Conservation (phyloP, 148 eudicot genomes). For the Salicornia ramosissima region DNA sequence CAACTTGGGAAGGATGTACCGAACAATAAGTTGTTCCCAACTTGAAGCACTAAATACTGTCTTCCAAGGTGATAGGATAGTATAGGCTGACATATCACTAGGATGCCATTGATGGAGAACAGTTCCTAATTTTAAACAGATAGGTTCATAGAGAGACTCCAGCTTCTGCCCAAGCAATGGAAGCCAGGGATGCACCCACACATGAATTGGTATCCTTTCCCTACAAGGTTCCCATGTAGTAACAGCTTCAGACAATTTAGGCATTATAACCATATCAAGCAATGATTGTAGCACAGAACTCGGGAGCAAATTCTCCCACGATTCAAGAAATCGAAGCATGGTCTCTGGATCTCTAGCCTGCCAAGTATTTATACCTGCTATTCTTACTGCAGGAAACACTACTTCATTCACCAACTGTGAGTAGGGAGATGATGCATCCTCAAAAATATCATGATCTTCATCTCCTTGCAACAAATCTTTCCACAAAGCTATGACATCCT, state of each 20-base stretch:
- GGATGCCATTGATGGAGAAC: slow-evolving; percentile 92
- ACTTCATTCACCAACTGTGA: slow-evolving; percentile 74
- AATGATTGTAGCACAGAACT: slow-evolving; percentile 51
- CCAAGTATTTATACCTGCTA: slow-evolving; percentile 82
- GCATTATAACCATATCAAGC: slow-evolving; percentile 66
- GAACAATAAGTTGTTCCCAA: slow-evolving; percentile 81
- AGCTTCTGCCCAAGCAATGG: slow-evolving; percentile 71
- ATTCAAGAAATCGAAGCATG: slow-evolving; percentile 67
- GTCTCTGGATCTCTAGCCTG: slow-evolving; percentile 93
- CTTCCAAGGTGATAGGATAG: slow-evolving; percentile 75
- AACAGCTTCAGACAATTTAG: slow-evolving; percentile 72
- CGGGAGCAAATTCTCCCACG: slow-evolving; percentile 79
- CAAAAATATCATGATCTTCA: slow-evolving; percentile 43
- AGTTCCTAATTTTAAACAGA: slow-evolving; percentile 54
- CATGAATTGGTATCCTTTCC: slow-evolving; percentile 86
- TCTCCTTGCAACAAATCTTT: slow-evolving; percentile 61
- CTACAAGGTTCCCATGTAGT: slow-evolving; percentile 77
- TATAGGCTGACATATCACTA: slow-evolving; percentile 67
- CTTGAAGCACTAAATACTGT: slow-evolving; percentile 72
- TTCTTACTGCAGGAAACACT: slow-evolving; percentile 85
- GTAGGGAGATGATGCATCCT: slow-evolving; percentile 52
- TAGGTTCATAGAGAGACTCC: slow-evolving; percentile 53
- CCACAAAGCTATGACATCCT: slow-evolving; percentile 54
- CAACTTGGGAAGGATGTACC: slow-evolving; percentile 69
- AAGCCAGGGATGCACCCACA: slow-evolving; percentile 93